Percentiles rank a stretch among this genome's conserved stretches.
phyloP scores from a whole-genome alignment of 805 yeast species.

The Candida gorgasii region DNA sequence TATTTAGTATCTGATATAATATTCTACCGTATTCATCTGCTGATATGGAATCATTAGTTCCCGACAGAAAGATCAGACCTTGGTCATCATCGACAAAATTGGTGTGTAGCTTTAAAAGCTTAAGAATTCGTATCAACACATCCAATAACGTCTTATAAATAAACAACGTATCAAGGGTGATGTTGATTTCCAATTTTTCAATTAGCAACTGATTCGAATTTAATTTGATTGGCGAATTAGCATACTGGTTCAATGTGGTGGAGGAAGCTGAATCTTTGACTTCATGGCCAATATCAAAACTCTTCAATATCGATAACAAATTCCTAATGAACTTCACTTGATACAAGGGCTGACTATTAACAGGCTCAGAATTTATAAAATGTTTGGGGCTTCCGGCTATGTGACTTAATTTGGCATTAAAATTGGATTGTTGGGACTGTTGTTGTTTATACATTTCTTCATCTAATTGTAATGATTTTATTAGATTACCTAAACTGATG shows the following conservation, averaged over 20 bases:
- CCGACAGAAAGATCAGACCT: slow-evolving; percentile 37
- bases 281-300: slow-evolving; percentile 39
- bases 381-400: slow-evolving; percentile 16
- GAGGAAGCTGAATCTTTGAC: slow-evolving; percentile 9
- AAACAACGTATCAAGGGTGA: slow-evolving; percentile 39
- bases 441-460: slow-evolving; percentile 31
- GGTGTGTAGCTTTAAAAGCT: slow-evolving; percentile 28
- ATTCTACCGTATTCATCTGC: slow-evolving; percentile 34
- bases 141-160: slow-evolving; percentile 36
- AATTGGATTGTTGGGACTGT: slow-evolving; percentile 14
- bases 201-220: slow-evolving; percentile 42
- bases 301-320: slow-evolving; percentile 34
- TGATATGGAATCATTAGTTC: slow-evolving; percentile 26
- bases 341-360: slow-evolving; percentile 24
- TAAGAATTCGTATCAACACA: slow-evolving; percentile 28
- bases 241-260: slow-evolving; percentile 16
- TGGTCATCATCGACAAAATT: slow-evolving; percentile 21
- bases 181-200: slow-evolving; percentile 46
- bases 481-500: slow-evolving; percentile 42
- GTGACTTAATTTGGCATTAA: slow-evolving; percentile 6
- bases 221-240: slow-evolving; percentile 39
- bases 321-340: slow-evolving; percentile 37
- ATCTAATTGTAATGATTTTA: slow-evolving; percentile 37
- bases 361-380: slow-evolving; percentile 14
- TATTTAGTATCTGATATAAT: slow-evolving; percentile 25